Base-by-base conservation (phyloP, 129 eudicot genomes). In the Flaveria bidentis region DNA sequence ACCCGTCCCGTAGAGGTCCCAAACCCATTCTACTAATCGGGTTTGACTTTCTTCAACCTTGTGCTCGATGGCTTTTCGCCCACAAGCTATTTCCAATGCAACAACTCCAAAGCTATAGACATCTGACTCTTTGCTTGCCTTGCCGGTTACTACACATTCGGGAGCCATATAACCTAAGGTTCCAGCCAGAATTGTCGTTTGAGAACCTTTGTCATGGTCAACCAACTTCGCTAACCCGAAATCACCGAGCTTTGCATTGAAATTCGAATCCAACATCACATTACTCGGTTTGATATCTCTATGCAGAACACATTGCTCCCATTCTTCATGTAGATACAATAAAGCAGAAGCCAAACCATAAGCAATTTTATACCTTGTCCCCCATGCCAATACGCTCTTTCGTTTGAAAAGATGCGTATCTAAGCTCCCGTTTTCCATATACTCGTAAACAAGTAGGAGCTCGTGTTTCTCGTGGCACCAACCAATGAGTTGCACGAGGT, bases 181-280 rank as follows among this genome's bases (percentile, higher is more conserved):
- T 23, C 81, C 81, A 5, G 78, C 85, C 63, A 76, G 44, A 50
- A 62, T 26, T 3, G 81, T 82, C 17, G 85, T 75, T 5, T 82
- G 78, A 1, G 49, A 50, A 2, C 77, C 85, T 62, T 82, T 82
- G 4, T 82, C 85, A 3, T 82, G 81, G 25, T 82, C 85, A 39
- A 82, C 77, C 16, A 86, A 11, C 53, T 76, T 68, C 1, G 90
- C 84, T 42, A 86, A 68, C 51, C 87, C 90, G 12, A 83, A 85
- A 64, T 86, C 90, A 2, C 87, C 87, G 0, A 86, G 79, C 52
- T 86, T 83, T 2, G 84, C 70, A 15, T 80, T 81, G 71, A 80
- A 86, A 57, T 46, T 57, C 58, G 77, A 77, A 67, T 86, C 85
- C 30, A 80, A 77, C 65, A 83, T 83, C 15, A 82, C 71, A 18